Base-by-base conservation (phyloP, 805 yeast genomes). In the Alloascoidea hylecoeti region DNA sequence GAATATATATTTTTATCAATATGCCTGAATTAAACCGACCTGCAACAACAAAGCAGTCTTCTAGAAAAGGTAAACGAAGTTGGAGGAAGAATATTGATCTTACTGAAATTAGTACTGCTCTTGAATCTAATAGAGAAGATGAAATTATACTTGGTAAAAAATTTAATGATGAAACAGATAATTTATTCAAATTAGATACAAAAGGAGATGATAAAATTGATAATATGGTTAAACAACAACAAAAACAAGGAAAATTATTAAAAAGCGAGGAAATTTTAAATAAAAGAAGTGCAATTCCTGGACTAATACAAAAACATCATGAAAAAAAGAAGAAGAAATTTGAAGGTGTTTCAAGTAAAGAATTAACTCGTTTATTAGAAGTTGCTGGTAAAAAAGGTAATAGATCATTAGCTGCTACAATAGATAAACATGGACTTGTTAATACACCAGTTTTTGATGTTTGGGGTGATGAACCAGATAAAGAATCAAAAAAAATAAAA, bases 1-100 rank as follows among this genome's bases (percentile, higher is more conserved):
- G n/a, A n/a, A n/a, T n/a, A n/a, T n/a, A n/a, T n/a, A n/a, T n/a
- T n/a, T n/a, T n/a, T n/a, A n/a, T n/a, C n/a, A n/a, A n/a, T n/a
- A 40, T 15, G 32, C 54, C 57, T 66, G 64, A 59, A 43, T 45
- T 58, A 3, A 57, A 59, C 38, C 67, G 75, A 55, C 84, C 88
- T 12, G 55, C 72, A 16, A 75, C 70, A 47, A 68, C 65, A 47
- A 61, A 61, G 34, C 96, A 88, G 58, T 52, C 80, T 3, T 85
- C 96, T 4, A 70, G 97, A 51, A 92, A 92, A 63, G 95, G 95
- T 34, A 89, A 83, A 68, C 78, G 71, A 54, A 76, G 95, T 3
- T 84, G 96, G 94, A 74, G 95, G 55, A 85, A 85, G 58, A 84
- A 92, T 57, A 81, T 92, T 41, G 95, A 92, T 55, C 61, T 92